phyloP scores from a whole-genome alignment of 179 eudicot genomes.

The Drosera spatulata region DNA sequence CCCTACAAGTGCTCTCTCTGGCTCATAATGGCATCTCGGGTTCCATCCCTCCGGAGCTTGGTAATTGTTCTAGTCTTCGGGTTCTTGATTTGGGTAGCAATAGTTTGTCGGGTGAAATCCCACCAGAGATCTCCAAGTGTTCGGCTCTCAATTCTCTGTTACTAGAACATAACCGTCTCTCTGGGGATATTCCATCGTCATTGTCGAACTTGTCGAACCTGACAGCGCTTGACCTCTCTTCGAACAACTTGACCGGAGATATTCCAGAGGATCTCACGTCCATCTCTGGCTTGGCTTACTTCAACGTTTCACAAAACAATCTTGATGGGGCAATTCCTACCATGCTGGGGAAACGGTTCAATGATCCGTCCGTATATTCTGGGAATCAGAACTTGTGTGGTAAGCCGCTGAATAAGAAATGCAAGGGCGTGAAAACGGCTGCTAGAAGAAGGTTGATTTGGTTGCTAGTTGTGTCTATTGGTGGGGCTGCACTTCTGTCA shows the following conservation, averaged over 20 bases:
- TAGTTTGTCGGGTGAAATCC: constrained; percentile 45
- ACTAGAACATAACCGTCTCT: constrained; percentile 42
- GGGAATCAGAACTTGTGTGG: constrained; percentile 42
- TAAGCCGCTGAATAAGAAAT: constrained; percentile 30
- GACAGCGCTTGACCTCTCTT: constrained; percentile 45
- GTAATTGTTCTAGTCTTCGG: constrained; percentile 46
- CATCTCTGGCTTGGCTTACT: constrained; percentile 23
- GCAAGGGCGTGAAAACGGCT: constrained; percentile 20
- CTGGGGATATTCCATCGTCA: constrained; percentile 50
- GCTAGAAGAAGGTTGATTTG: constrained; percentile 19
- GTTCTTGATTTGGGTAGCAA: constrained; percentile 51
- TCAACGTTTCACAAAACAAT: constrained; percentile 42
- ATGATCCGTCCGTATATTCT: constrained; percentile 21
- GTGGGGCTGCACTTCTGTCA: constrained; percentile 27
- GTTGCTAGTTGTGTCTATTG: constrained; percentile 27
- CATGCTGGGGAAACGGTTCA: constrained; percentile 25
- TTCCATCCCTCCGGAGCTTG: constrained; percentile 42
- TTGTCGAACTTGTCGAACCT: constrained; percentile 36
- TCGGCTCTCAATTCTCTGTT: constrained; percentile 24
- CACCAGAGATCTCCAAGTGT: constrained; percentile 35
- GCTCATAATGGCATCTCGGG: constrained; percentile 40
- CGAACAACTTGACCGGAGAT: constrained; percentile 49
- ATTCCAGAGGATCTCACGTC: constrained; percentile 39
- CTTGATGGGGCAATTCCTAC: constrained; percentile 48
- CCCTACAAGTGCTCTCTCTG: constrained; percentile 44